Base-by-base conservation (phyloP, 768 basidiomycete species). In the Sporobolomyces phaffii region DNA sequence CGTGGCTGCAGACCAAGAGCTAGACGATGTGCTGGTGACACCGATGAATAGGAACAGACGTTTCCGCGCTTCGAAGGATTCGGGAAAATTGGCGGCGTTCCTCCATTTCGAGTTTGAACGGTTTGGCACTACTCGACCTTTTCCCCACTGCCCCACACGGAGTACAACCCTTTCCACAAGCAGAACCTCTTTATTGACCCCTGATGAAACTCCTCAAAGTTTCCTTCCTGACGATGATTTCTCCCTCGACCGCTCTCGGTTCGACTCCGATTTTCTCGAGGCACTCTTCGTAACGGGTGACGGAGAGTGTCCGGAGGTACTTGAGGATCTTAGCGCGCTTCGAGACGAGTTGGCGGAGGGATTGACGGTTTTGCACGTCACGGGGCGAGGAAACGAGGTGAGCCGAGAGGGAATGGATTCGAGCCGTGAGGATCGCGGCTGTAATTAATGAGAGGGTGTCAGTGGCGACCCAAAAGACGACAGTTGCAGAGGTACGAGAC, bases 341-440 rank as follows among this genome's bases (percentile, higher is more conserved):
- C 75, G 92, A 89, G 17, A 96, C 83, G 49, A 96, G 83, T 64
- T 80, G 81, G 4, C 88, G 86, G 41, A 98, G 81, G n/a, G 84
- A 82, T 20, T 86, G 84, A 45, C 85, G 84, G 76, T 89, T 93
- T 56, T 78, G 74, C 31, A 89, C 82, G 75, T 98, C 94, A 73
- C 84, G 86, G 71, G 83, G 87, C 49, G 79, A 81, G 14, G 76
- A 80, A 2, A 63, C 41, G 34, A 94, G 78, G 77, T 96, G 92
- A 9, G 79, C 79, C 83, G 87, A 88, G 43, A 97, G 76, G 69
- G 86, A 87, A 51, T 89, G 89, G 72, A 97, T 94, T 77, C 85
- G 83, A 74, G 87, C 83, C 1, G 94, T 98, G 63, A 92, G 76
- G 31, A 97, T 79, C 1, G 94, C 94, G 64, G 87, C 94, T 97